Percentiles rank a stretch among this genome's conserved stretches.
phyloP scores from a whole-genome alignment of 176 grass and related monocot species.

The Carex kokanica region DNA sequence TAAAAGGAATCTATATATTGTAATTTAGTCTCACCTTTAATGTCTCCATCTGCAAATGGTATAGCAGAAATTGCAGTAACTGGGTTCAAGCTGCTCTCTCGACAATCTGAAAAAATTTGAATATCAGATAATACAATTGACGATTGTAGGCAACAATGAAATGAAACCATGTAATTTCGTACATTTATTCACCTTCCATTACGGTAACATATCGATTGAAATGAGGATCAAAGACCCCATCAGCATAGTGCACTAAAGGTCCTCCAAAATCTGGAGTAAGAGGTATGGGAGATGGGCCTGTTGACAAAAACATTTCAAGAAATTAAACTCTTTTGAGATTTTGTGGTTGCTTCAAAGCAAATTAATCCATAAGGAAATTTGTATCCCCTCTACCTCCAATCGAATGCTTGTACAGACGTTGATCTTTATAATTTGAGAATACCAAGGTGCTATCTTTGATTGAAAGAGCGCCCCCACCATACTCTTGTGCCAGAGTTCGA shows the following conservation, averaged over 20 bases:
- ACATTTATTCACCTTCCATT: constrained; percentile 64
- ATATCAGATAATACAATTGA: constrained; percentile 25
- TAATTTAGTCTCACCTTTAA: constrained; percentile 48
- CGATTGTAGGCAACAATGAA: constrained; percentile 3
- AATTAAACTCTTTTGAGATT: constrained; percentile 9
- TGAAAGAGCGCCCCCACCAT: constrained; percentile 75
- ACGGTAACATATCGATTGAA: constrained; percentile 78
- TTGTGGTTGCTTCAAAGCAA: constrained; percentile 15
- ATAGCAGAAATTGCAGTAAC: constrained; percentile 57
- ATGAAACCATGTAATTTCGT: background rate
- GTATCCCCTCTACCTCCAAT: constrained; percentile 41
- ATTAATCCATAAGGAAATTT: background rate
- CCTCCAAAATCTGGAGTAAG: constrained; percentile 85
- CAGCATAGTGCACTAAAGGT: constrained; percentile 64
- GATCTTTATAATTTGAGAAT: constrained; percentile 95
- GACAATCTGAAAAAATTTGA: constrained; percentile 52
- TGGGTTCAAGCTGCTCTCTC: constrained; percentile 68
- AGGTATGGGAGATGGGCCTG: constrained; percentile 45
- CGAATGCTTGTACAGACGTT: constrained; percentile 68
- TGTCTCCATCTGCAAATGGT: constrained; percentile 33
- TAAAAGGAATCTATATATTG: constrained; percentile 18
- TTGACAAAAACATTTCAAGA: constrained; percentile 33
- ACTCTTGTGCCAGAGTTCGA: constrained; percentile 83
- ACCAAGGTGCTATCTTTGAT: constrained; percentile 55
- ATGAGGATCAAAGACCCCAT: constrained; percentile 88